phyloP scores from a whole-genome alignment of 768 basidiomycete genomes.

The Hysterangium stoloniferum region DNA sequence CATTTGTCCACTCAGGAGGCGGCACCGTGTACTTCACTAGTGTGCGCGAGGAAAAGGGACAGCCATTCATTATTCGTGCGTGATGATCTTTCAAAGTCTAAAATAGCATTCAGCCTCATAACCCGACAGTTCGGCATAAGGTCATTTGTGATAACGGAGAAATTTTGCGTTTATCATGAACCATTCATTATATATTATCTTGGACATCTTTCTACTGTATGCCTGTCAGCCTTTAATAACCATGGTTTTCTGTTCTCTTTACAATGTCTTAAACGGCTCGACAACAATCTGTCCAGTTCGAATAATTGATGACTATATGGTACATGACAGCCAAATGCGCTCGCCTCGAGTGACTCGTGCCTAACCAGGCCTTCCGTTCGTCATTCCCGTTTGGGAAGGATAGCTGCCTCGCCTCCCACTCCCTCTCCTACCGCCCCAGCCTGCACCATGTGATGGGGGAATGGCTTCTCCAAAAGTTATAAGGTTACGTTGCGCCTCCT shows the following conservation, averaged over 20 bases:
- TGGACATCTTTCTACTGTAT: no score
- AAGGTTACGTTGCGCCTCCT: constrained; percentile 77
- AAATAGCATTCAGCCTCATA: constrained; percentile 3
- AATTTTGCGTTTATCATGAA: constrained; percentile 31
- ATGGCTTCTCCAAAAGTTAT: constrained; percentile 86
- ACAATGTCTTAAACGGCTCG: no score
- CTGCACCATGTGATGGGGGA: constrained; percentile 70
- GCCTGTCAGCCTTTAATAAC: no score
- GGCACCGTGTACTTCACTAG: constrained; percentile 82
- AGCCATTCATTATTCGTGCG: constrained; percentile 61
- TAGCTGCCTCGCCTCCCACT: constrained; percentile 23
- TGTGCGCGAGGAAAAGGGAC: constrained; percentile 67
- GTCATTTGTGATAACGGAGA: constrained; percentile 57
- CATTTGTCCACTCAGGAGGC: constrained; percentile 34
- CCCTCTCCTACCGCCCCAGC: constrained; percentile 50
- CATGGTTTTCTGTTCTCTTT: no score
- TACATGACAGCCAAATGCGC: no score
- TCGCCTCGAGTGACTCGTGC: background rate
- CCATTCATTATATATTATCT: background rate
- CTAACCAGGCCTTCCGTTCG: constrained; percentile 8
- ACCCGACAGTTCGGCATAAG: constrained; percentile 50
- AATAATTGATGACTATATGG: no score
- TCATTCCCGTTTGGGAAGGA: background rate
- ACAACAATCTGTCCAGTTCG: no score
- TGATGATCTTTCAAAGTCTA: constrained; percentile 12